A percentile compares a stretch with the other conserved stretches of the same genome.
Evolutionary conservation across 208 protist genomes (phyloP).

Genomic region (Trypanosoma melophagium): DNA sequence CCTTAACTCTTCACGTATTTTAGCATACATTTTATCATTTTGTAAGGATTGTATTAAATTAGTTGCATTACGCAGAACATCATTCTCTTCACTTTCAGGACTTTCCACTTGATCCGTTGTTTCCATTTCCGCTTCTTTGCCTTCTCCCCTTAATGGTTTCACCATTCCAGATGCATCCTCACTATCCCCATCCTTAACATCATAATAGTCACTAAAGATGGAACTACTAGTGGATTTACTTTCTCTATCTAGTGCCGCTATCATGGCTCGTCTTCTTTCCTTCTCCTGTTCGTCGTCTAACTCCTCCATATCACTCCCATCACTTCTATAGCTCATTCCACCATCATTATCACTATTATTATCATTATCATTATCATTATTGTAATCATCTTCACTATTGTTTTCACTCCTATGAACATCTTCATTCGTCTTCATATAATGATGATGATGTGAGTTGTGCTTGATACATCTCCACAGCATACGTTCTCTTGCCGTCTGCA

Average conservation of each 20-base stretch:
- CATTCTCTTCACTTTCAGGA: slow-evolving; percentile 12
- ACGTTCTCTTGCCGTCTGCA: slow-evolving; percentile 25
- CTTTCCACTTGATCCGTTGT: slow-evolving; percentile 8
- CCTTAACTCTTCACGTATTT: not conserved
- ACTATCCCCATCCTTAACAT: not conserved
- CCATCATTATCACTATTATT: too few species aligned
- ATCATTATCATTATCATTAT: slow-evolving; percentile 2
- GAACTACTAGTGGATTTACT: slow-evolving; percentile 51
- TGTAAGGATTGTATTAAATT: slow-evolving; percentile 15
- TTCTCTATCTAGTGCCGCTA: slow-evolving; percentile 40
- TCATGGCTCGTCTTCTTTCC: slow-evolving; percentile 4
- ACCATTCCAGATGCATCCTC: not conserved
- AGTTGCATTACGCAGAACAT: slow-evolving; percentile 3
- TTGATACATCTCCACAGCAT: slow-evolving; percentile 23
- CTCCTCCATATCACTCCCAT: slow-evolving; percentile 1
- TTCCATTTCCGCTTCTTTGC: not conserved
- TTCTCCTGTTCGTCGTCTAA: slow-evolving; percentile 13
- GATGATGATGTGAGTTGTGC: slow-evolving; percentile 1
- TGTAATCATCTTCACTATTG: slow-evolving; percentile 1
- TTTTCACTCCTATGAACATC: not conserved
- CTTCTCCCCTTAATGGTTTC: slow-evolving; percentile 7
- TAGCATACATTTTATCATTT: slow-evolving; percentile 15
- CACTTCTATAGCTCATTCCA: too few species aligned
- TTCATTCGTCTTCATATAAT: not conserved
- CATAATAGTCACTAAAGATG: slow-evolving; percentile 26